Percentiles rank a stretch among this genome's conserved stretches.
Evolutionary conservation across 805 yeast genomes (phyloP).

Genomic region (Metschnikowia arizonensis): DNA sequence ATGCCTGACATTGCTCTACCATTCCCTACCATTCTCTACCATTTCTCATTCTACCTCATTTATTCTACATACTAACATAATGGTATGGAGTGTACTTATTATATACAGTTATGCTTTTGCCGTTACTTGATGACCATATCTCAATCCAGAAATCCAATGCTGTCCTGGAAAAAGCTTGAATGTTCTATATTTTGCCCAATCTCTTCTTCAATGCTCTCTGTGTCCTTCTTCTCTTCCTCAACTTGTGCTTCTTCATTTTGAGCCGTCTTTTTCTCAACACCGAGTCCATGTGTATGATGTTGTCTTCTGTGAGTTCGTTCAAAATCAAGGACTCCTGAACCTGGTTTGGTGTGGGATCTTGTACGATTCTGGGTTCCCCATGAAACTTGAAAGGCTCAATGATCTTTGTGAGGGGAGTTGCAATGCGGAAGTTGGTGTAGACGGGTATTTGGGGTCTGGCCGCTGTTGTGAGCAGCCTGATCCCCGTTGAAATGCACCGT

Average conservation of each 20-base stretch:
- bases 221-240: conserved; percentile 93
- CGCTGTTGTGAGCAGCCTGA: conserved; percentile 10
- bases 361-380: not conserved
- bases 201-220: conserved; percentile 79
- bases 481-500: conserved; percentile 7
- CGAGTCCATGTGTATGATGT: conserved; percentile 52
- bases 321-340: not conserved
- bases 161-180: not conserved
- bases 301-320: conserved; percentile 15
- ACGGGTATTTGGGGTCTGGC: conserved; percentile 3
- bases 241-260: conserved; percentile 97
- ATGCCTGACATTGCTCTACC: too few relatives aligned
- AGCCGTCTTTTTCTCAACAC: conserved; percentile 81
- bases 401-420: conserved; percentile 5
- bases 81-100: not conserved
- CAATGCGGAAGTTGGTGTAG: conserved; percentile 4
- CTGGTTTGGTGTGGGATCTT: not conserved
- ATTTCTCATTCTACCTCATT: not conserved
- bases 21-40: too few relatives aligned
- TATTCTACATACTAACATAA: not conserved
- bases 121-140: not conserved
- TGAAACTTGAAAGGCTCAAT: conserved; percentile 5
- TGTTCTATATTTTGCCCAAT: conserved; percentile 42
- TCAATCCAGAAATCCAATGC: not conserved
- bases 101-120: conserved; percentile 2